Evolutionary conservation across 139 green algal species (phyloP), one percentile per base, ranked within the genome.

Genomic region (Haematococcus sp.): DNA sequence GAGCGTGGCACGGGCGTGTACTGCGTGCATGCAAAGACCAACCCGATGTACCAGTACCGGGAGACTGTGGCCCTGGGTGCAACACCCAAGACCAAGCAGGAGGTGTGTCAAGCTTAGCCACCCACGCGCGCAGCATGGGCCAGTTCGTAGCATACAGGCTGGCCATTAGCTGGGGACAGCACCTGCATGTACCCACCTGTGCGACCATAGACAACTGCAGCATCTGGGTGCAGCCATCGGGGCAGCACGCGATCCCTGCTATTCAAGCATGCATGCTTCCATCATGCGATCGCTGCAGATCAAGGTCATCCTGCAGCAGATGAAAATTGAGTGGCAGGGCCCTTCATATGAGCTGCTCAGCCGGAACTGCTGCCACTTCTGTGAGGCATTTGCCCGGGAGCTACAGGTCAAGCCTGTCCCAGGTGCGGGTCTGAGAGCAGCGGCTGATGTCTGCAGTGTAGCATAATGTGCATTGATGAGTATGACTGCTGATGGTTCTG

Each of bases 351-450:
- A 95, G 67, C 75, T 93, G 44, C 77, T 94, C 43, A 56, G 44
- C 11, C 82, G 72, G 23, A 95, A 95, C 74, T 95, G 90, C 77
- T 93, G 90, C 76, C 86, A 93, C 76, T 95, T 95, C 54, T 94
- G 88, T 43, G 86, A 71, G 25, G 59, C 71, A 19, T 34, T 71
- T 7, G 54, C 27, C 20, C 7, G 20, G 16, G 63, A 73, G 31
- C 49, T 77, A 25, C 16, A 64, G n/a, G 31, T 56, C 43, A 77
- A 66, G 33, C 64, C 71, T 13, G n/a, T 77, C 32, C 68, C 80
- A 71, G 77, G 75, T 80, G 40, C 40, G 7, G 11, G 40, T 49
- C 40, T 52, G 28, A 11, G 32, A 27, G 27, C 17, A 31, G 31
- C 19, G 44, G 7, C 44, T 23, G 49, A 25, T 35, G n/a, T 58